Percentiles rank a stretch among this genome's conserved stretches.
Conservation (phyloP, 2,329 filamentous ascomycete species). For the Teratosphaeriaceae sp. region DNA sequence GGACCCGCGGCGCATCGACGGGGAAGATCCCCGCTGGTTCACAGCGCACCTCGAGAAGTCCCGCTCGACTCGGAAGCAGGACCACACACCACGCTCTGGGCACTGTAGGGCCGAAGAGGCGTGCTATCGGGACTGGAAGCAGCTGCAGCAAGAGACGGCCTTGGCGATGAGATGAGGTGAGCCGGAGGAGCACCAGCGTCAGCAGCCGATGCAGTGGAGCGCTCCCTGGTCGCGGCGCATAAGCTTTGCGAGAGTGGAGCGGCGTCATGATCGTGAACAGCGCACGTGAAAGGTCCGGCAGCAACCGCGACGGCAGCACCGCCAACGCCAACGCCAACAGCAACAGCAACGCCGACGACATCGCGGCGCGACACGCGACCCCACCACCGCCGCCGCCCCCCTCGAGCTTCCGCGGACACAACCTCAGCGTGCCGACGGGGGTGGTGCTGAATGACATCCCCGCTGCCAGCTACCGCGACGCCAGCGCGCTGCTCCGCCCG, state of each 20-base stretch:
- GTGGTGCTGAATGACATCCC: conserved; percentile 14
- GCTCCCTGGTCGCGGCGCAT: not conserved
- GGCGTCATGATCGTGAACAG: conserved; percentile 10
- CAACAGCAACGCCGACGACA: conserved; percentile 9
- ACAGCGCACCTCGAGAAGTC: no score
- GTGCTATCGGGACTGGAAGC: no score
- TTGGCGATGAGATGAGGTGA: not conserved
- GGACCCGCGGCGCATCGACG: no score
- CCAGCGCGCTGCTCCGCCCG: conserved; percentile 13
- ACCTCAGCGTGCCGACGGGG: conserved; percentile 10
- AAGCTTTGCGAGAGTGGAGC: not conserved
- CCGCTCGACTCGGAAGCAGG: no score
- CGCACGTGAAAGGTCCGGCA: conserved; percentile 12
- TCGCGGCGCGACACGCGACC: conserved; percentile 8
- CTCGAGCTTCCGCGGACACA: conserved; percentile 6
- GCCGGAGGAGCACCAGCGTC: not conserved
- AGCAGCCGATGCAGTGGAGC: not conserved
- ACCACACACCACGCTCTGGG: no score
- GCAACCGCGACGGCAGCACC: conserved; percentile 9
- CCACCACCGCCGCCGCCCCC: conserved; percentile 8
- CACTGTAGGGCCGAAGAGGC: no score
- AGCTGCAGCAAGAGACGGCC: no score
- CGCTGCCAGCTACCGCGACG: conserved; percentile 12
- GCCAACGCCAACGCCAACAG: not conserved
- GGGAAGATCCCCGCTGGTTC: no score